Evolutionary conservation across 495 filamentous ascomycete species (phyloP), one percentile per base, ranked within the genome.

Genomic region (Penicillium alfredii): DNA sequence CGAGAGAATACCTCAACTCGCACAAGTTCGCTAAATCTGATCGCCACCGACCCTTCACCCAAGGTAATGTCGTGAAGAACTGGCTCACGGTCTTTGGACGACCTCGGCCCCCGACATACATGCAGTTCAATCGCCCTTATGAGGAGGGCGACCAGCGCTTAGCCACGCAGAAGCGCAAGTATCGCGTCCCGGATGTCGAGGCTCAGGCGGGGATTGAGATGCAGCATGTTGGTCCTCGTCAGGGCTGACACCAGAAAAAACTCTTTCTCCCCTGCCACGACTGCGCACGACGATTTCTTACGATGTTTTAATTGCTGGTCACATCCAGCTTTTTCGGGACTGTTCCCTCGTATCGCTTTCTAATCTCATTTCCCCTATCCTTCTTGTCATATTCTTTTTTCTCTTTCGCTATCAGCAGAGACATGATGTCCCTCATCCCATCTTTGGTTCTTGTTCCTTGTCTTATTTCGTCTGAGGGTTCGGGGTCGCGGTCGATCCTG

Each of bases 21-120:
- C 87, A 94, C 56, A 97, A 97, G 53, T 95, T 97, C 60, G 61
- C 80, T 35, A 90, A 88, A 64, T 77, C 82, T 45, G 92, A 97
- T 55, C 78, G 92, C 14, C 93, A 95, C 58, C 74, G 88, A 21
- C 88, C 92, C 4, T 98, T 94, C 38, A 84, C 80, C 0, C 90
- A 94, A 53, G 81, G 76, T 14, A 86, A 66, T 49, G 68, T 80
- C 40, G 63, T 82, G 61, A 80, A 67, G 39, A 97, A 97, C 56
- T 92, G 84, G 79, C 60, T 84, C 16, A 71, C 81, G 1, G 88
- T 95, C 28, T 67, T 98, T 21, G 76, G 80, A 35, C 76, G 92
- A 30, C 86, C 92, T 20, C 73, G 92, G 15, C 83, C 87, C 14
- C 89, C 92, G 24, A 90, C 84, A 4, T 96, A 96, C 58, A 73